Conservation (phyloP, 2,329 filamentous ascomycete genomes). For the Colletotrichum shisoi region DNA sequence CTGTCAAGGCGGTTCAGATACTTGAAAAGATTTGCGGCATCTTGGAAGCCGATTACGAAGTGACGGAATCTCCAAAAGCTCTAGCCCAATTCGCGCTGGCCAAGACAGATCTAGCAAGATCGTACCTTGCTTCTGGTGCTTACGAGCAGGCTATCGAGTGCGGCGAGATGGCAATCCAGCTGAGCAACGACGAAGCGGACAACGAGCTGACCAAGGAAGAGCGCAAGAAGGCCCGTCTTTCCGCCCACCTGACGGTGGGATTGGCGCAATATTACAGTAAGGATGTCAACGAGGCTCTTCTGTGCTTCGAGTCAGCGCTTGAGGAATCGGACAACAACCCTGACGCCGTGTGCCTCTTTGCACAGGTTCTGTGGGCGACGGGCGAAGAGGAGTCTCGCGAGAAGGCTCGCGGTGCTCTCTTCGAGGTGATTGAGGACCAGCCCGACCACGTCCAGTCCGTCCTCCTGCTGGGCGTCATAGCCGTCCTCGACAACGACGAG, state of each 20-base stretch:
- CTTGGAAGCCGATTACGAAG: constrained; percentile 84
- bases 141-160: constrained; percentile 77
- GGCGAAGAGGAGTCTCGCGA: constrained; percentile 76
- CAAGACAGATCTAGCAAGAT: constrained; percentile 86
- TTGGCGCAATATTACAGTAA: constrained; percentile 78
- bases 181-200: constrained; percentile 76
- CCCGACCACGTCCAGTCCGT: constrained; percentile 81
- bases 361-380: constrained; percentile 92
- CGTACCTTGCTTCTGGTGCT: constrained; percentile 72
- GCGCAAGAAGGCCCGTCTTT: constrained; percentile 76
- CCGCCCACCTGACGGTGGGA: constrained; percentile 84
- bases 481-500: constrained; percentile 78
- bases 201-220: constrained; percentile 70
- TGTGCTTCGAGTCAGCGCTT: constrained; percentile 81
- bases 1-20: constrained; percentile 66
- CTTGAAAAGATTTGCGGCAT: constrained; percentile 72
- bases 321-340: constrained; percentile 78
- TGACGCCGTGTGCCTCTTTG: constrained; percentile 85
- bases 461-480: constrained; percentile 82
- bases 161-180: constrained; percentile 79
- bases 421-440: constrained; percentile 77
- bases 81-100: constrained; percentile 81
- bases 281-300: constrained; percentile 73
- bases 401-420: constrained; percentile 79
- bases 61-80: constrained; percentile 76